These are phyloP conservation scores for Phaeoacremonium minimum DNA, from an alignment of 2,329 filamentous ascomycete species.

Conservation along the genomic window DNA sequence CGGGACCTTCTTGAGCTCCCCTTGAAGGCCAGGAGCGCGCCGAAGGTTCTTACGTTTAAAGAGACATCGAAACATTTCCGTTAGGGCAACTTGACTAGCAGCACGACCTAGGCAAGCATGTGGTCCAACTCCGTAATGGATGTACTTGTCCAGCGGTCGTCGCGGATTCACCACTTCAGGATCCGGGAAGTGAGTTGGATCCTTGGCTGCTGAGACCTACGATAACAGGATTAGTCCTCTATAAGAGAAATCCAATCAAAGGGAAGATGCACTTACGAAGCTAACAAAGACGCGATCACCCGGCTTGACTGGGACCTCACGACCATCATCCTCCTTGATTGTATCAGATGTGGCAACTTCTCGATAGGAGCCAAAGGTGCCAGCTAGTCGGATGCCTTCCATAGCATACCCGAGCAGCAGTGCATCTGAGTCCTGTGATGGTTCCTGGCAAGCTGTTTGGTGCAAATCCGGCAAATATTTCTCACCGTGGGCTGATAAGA, in stretches of 20 bases:
- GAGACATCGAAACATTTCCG: conserved; percentile 63
- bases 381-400: conserved; percentile 67
- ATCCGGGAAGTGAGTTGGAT: conserved; percentile 42
- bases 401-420: conserved; percentile 65
- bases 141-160: conserved; percentile 60
- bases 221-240: no score
- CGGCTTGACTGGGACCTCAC: conserved; percentile 42
- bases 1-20: conserved; percentile 51
- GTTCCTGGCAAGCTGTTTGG: conserved; percentile 49
- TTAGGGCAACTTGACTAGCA: conserved; percentile 56
- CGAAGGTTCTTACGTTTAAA: conserved; percentile 58
- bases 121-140: conserved; percentile 59
- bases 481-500: conserved; percentile 53
- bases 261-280: conserved; percentile 43
- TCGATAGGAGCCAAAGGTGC: conserved; percentile 58
- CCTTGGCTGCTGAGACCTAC: conserved; percentile 42
- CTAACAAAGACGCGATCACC: conserved; percentile 61
- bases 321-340: conserved; percentile 47
- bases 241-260: no score
- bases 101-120: conserved; percentile 60
- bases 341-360: conserved; percentile 41
- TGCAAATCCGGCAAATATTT: conserved; percentile 57
- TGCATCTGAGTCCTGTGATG: conserved; percentile 54
- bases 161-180: conserved; percentile 55
- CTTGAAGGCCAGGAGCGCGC: conserved; percentile 58